Evolutionary conservation across 1,284 basidiomycete species (phyloP), one percentile per base, ranked within the genome.

Genomic region (Sporisorium exsertum): DNA sequence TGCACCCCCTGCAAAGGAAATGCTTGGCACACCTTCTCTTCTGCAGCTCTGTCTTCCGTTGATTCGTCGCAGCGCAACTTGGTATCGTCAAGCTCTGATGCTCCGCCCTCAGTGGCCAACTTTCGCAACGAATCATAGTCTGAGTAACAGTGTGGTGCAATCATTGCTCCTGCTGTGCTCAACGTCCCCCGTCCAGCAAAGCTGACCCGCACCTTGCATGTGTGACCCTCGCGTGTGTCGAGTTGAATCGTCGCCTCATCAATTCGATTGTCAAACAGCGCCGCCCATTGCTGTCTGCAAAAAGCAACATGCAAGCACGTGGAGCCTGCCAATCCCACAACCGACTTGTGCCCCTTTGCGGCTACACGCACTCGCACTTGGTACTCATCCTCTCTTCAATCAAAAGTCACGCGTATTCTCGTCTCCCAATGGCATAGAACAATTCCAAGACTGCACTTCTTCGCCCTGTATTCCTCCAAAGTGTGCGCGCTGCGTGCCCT

Each of bases 311-410:
- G 24, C 45, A 47, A 15, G 13, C 45, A 47, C 45, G 45, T 27
- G 45, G 13, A n/a, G n/a, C n/a, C n/a, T n/a, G 13, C 26, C 42
- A 8, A 13, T 24, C 15, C 45, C 45, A 16, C 45, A n/a, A 26
- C 26, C 5, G 18, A 27, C 26, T 47, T 16, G 13, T 15, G 3
- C 45, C 13, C 35, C 8, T 27, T 47, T 24, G 9, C 16, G 13
- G 35, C 45, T 47, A 26, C 45, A 47, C 45, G 27, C 26, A 15
- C 45, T 47, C 45, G 27, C 24, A 47, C 45, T 27, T 47, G 45
- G 24, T 10, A 15, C 13, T 9, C 9, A 7, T 22, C 2, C 12
- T 22, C 24, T 46, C 22, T 15, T 24, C 24, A 24, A 16, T 22
- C 9, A 22, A 20, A 22, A 22, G 12, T 32, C 6, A 5, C 5